These are phyloP conservation scores for Saksenaea oblongispora DNA, from an alignment of 371 early-diverging fungal genomes.

Conservation along the genomic window DNA sequence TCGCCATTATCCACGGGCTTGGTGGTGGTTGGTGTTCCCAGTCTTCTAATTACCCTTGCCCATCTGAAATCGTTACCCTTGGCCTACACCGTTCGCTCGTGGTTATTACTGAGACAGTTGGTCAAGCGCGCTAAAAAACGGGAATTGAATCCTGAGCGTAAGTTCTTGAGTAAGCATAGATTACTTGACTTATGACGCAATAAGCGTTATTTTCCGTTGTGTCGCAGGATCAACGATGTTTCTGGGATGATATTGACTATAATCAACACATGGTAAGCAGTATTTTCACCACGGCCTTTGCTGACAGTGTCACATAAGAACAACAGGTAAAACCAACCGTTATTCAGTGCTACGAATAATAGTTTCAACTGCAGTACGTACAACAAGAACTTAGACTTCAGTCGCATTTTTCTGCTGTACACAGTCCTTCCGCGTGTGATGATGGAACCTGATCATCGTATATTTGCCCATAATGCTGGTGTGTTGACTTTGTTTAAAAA, in stretches of 20 bases:
- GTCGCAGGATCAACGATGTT: constrained; percentile 34
- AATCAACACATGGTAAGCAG: constrained; percentile 47
- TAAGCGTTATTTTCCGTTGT: constrained; percentile 38
- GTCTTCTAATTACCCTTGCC: constrained; percentile 17
- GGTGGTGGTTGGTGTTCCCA: constrained; percentile 13
- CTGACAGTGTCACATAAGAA: constrained; percentile 18
- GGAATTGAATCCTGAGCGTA: constrained; percentile 34
- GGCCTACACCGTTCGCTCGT: constrained; percentile 41
- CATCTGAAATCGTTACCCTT: constrained; percentile 41
- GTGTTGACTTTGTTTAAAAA: constrained; percentile 51
- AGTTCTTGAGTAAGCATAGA: not conserved
- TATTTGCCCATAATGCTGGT: constrained; percentile 40
- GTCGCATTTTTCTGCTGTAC: constrained; percentile 49
- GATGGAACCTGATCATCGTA: constrained; percentile 36
- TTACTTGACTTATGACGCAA: not conserved
- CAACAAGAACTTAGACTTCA: constrained; percentile 60
- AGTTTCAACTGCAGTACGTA: constrained; percentile 39
- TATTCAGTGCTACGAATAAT: not conserved
- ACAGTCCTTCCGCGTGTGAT: constrained; percentile 42
- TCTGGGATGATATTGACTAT: constrained; percentile 48
- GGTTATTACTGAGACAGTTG: constrained; percentile 29
- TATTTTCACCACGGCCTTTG: constrained; percentile 4
- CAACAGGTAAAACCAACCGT: constrained; percentile 26
- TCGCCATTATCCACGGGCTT: constrained; percentile 5
- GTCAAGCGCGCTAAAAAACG: constrained; percentile 31